Base-by-base conservation (phyloP, 2,329 filamentous ascomycete genomes). In the Apiospora sp. region DNA sequence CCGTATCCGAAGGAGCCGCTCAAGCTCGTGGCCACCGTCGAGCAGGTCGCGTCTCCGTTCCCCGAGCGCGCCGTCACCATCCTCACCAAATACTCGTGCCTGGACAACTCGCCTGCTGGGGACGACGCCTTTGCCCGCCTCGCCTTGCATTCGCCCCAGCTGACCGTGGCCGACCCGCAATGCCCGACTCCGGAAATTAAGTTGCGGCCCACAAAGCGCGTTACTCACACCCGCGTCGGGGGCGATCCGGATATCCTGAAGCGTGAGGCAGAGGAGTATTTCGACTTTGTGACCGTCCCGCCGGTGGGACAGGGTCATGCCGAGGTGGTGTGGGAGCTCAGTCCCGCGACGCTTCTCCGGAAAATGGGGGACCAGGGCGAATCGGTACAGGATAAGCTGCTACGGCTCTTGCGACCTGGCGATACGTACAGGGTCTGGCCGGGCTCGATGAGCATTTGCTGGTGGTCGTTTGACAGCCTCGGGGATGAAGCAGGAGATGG, bases 21-120 rank as follows among this genome's bases (percentile, higher is more conserved):
- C 41, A 37, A 48, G n/a, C 54, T 71, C 43, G 49, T 67, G 4
- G 69, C 54, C 22, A 27, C 54, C 16, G 6, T 71, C 54, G 58
- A 67, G 44, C 69, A 71, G 54, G 16, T 14, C 30, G 51, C 30
- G 16, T 71, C 69, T 4, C 69, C 69, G 24, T 71, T 67, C 44
- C 69, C 69, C 37, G 51, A 67, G 49, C 54, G 69, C 37, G 37
- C 69, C 41, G 43, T 71, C 69, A 71, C 69, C 13, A 37, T 71
- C 24, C 24, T 71, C 54, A 67, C 69, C 24, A 71, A 71, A 24
- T 71, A 71, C 41, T 71, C 69, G 27, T 71, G 54, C 14, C 51
- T 71, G 69, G 69, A 71, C 24, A 67, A 43, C 44, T 49, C 69
- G 22, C 69, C 69, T 5, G 37, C 41, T 0, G 51, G 22, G 27